Evolutionary conservation across 805 yeast genomes (phyloP).

Genomic region (Candida gorgasii): DNA sequence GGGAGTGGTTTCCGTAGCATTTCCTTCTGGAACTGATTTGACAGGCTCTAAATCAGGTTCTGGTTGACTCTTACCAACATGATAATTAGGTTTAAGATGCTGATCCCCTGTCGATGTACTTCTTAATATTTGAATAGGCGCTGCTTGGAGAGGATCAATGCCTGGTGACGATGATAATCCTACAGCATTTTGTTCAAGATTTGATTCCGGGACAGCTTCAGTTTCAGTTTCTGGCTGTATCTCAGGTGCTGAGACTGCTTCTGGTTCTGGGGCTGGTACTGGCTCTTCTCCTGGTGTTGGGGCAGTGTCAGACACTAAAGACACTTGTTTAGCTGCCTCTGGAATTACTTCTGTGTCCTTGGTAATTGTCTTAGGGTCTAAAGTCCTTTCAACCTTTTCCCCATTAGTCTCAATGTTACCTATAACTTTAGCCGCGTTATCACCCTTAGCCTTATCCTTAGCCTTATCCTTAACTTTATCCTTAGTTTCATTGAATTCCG

Average conservation of each 20-base stretch:
- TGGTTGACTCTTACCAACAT: not conserved
- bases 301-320: too few species aligned
- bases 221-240: too few species aligned
- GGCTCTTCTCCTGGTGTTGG: too few species aligned
- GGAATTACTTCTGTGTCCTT: not conserved
- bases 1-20: conserved; percentile 9
- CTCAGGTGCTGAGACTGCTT: too few species aligned
- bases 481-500: conserved; percentile 2
- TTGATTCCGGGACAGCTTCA: not conserved
- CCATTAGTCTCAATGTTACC: not conserved
- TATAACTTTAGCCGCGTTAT: too few species aligned
- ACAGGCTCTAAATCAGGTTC: not conserved
- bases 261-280: too few species aligned
- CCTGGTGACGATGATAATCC: not conserved
- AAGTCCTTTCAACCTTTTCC: not conserved
- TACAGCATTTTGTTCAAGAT: not conserved
- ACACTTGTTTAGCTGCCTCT: too few species aligned
- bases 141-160: not conserved
- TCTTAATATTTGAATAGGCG: conserved; percentile 2
- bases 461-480: not conserved
- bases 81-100: conserved; percentile 2
- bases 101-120: conserved; percentile 1
- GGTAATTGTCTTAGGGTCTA: not conserved
- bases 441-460: conserved; percentile 1
- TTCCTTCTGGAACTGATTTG: conserved; percentile 3